These are phyloP conservation scores for Rhodotorula sp. DNA, from an alignment of 1,284 basidiomycete genomes.

Conservation along the genomic window DNA sequence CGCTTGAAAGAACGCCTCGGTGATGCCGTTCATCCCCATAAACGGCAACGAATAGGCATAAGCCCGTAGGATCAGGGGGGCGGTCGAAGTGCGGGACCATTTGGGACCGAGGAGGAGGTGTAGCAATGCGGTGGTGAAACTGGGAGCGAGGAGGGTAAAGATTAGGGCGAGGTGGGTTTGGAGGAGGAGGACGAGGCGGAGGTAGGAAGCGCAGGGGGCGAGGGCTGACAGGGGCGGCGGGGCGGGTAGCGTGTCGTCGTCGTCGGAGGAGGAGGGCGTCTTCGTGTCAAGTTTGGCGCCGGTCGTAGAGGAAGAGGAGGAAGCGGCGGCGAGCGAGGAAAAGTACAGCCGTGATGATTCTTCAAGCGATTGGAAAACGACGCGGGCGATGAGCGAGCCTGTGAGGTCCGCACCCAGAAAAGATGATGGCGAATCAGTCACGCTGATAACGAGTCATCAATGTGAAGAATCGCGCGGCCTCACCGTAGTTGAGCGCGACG, in stretches of 20 bases:
- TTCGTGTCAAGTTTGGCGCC: neutral
- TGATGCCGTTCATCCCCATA: constrained; percentile 79
- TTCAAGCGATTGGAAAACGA: constrained; percentile 89
- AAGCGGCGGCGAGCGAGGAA: constrained; percentile 52
- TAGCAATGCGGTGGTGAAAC: constrained; percentile 68
- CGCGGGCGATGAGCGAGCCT: constrained; percentile 87
- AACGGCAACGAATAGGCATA: constrained; percentile 85
- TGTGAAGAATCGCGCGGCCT: constrained; percentile 31
- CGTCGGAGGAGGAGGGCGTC: neutral
- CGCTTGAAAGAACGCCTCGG: constrained; percentile 84
- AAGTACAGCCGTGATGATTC: constrained; percentile 85
- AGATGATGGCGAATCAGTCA: neutral
- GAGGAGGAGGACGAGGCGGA: constrained; percentile 61
- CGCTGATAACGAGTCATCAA: too few species aligned
- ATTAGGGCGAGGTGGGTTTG: constrained; percentile 70
- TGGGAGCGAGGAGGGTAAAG: constrained; percentile 54
- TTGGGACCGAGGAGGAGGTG: constrained; percentile 60
- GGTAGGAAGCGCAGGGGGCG: constrained; percentile 12
- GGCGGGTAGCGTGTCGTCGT: neutral
- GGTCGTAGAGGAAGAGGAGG: neutral
- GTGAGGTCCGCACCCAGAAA: neutral
- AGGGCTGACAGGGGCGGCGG: neutral
- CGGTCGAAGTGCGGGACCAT: constrained; percentile 58
- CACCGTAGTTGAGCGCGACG: constrained; percentile 89
- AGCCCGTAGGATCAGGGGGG: constrained; percentile 63